Evolutionary conservation across 2,329 filamentous ascomycete species (phyloP), one percentile per base, ranked within the genome.

Genomic region (Neonectria punicea): DNA sequence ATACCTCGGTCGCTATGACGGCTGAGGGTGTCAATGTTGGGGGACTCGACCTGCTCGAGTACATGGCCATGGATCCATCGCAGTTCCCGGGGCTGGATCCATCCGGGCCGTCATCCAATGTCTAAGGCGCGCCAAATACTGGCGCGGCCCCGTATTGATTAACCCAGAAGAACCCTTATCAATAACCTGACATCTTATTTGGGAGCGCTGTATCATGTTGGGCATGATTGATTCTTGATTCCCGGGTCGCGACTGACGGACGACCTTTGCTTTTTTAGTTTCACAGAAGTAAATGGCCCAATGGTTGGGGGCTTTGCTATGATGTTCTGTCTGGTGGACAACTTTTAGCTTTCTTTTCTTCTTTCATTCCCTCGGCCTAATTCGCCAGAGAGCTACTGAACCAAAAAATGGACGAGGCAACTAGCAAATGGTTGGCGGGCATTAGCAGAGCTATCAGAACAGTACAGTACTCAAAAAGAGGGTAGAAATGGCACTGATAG

Each of bases 11-110:
- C 10, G 87, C 87, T 47, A 90, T 90, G 86, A 90, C 88, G 3
- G 87, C 89, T 9, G 89, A 91, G 69, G 89, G 89, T 30, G 86
- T 91, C 54, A 90, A 90, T 70, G 86, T 91, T 2, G 89, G 88
- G 10, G 89, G 89, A 0, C 81, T 91, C 34, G 89, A 92, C 73
- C 74, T 92, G 70, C 82, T 92, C 14, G 89, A 92, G 73, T 90
- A 89, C 68, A 90, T 91, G 88, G 86, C 87, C 8, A 87, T 90
- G 85, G 88, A 87, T 43, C 76, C 79, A 4, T 75, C 76, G 39
- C 79, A 81, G 43, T 83, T 83, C 50, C 78, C 82, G 1, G 75
- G 75, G 16, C 56, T 79, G 14, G 76, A 79, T 55, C 61, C 71
- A 22, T 71, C 72, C 8, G 73, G 71, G 2, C 67, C 75, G 5